Base-by-base conservation (phyloP, 495 filamentous ascomycete genomes). In the Lindgomyces ingoldianus region DNA sequence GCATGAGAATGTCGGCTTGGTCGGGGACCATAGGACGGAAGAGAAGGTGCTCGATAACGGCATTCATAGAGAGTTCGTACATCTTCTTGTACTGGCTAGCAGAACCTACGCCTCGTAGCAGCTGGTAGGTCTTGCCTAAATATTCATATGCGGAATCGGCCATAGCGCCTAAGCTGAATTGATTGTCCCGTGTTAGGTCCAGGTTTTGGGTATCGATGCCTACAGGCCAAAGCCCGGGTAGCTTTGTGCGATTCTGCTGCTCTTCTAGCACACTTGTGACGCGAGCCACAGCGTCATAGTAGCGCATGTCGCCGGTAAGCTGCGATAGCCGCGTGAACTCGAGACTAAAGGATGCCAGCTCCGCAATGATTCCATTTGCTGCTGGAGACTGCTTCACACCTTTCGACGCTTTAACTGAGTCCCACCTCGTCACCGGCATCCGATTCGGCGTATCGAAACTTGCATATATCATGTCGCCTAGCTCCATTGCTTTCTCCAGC, bases 391-490 rank as follows among this genome's bases (percentile, higher is more conserved):
- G 83, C 25, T 70, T 65, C 24, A 71, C 56, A 4, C 72, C 77
- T 21, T 57, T 26, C 10, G 66, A 24, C 60, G 65, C 22, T 72
- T 64, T 75, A 51, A 45, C 77, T 74, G 76, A 80, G 22, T 82
- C 69, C 83, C 83, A 87, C 30, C 83, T 75, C 26, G 84, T 82
- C 44, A 77, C 74, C 1, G 75, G 76, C 72, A 76, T 70, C 8
- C 67, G 64, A 41, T 75, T 75, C 10, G 74, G 74, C 16, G 75
- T 78, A 56, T 78, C 74, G 59, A 78, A 78, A 3, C 72, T 67
- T 3, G 57, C 63, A 48, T 74, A 70, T n/a, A 76, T 57, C 75
- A 78, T 75, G 19, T 75, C 71, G 2, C 69, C 75, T 0, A 78
- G 69, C 61, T 78, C 72, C 25, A 67, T 69, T 10, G 73, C 74